Conservation (phyloP, 148 eudicot species). For the Fallopia convolvulus region DNA sequence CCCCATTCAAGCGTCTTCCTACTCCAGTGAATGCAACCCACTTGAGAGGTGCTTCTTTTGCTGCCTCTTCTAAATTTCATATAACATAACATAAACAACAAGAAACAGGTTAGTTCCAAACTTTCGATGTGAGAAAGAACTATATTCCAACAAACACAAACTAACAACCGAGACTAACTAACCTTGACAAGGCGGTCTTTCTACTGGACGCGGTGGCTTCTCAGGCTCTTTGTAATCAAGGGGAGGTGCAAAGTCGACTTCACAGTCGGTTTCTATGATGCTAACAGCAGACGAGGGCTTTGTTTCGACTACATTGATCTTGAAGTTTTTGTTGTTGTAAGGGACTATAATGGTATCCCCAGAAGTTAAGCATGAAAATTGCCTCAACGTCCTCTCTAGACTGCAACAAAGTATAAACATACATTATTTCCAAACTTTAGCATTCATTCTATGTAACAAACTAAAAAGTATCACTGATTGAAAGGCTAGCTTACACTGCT, state of each 20-base stretch:
- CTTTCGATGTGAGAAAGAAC: no score
- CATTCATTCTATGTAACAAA: background rate
- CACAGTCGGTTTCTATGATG: background rate
- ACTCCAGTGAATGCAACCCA: background rate
- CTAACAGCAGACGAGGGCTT: background rate
- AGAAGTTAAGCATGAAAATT: background rate
- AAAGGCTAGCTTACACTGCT: background rate
- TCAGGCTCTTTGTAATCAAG: conserved; percentile 1
- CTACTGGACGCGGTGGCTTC: background rate
- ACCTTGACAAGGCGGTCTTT: background rate
- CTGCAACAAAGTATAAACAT: background rate
- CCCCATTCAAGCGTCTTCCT: background rate
- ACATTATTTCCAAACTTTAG: background rate
- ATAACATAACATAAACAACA: background rate
- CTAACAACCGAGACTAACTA: background rate
- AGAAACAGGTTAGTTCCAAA: background rate
- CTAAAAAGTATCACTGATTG: background rate
- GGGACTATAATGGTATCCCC: background rate
- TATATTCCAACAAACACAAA: background rate
- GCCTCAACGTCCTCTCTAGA: background rate
- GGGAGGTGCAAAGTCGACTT: conserved; percentile 6
- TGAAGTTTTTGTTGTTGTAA: background rate
- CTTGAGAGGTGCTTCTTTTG: background rate
- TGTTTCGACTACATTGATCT: background rate
- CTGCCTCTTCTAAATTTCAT: background rate